Evolutionary conservation across 495 filamentous ascomycete species (phyloP).

Genomic region (Daldinia loculata): DNA sequence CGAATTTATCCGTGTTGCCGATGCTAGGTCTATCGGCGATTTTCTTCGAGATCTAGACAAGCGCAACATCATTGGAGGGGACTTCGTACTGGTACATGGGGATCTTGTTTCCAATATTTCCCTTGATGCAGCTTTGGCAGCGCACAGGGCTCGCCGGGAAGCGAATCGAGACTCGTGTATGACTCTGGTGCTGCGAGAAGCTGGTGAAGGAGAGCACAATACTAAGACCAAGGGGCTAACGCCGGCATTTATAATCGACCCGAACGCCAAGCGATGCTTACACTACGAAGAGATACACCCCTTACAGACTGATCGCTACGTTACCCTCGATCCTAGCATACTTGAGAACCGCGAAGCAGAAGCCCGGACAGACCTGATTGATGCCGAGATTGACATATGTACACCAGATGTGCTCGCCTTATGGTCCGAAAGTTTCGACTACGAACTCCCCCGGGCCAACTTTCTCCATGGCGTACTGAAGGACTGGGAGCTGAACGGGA

Average conservation of each 20-base stretch:
- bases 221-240: constrained; percentile 76
- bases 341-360: constrained; percentile 76
- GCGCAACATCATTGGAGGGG: constrained; percentile 82
- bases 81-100: constrained; percentile 92
- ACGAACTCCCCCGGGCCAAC: constrained; percentile 84
- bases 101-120: constrained; percentile 93
- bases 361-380: constrained; percentile 85
- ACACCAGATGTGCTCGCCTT: constrained; percentile 92
- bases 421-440: constrained; percentile 98
- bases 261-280: constrained; percentile 79
- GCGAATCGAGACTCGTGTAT: constrained; percentile 96
- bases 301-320: constrained; percentile 58
- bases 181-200: constrained; percentile 91
- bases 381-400: constrained; percentile 97
- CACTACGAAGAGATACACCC: constrained; percentile 85
- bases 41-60: constrained; percentile 94
- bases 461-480: constrained; percentile 93
- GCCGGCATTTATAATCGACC: constrained; percentile 88
- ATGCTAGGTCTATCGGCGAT: constrained; percentile 85
- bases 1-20: constrained; percentile 85
- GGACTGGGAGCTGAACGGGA: constrained; percentile 95
- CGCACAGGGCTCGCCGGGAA: constrained; percentile 81
- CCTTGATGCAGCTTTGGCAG: constrained; percentile 78
- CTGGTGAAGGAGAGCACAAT: constrained; percentile 71
- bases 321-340: constrained; percentile 71